These are phyloP conservation scores for Brasenia schreberi DNA, from an alignment of 164 flowering plant species.

Conservation along the genomic window DNA sequence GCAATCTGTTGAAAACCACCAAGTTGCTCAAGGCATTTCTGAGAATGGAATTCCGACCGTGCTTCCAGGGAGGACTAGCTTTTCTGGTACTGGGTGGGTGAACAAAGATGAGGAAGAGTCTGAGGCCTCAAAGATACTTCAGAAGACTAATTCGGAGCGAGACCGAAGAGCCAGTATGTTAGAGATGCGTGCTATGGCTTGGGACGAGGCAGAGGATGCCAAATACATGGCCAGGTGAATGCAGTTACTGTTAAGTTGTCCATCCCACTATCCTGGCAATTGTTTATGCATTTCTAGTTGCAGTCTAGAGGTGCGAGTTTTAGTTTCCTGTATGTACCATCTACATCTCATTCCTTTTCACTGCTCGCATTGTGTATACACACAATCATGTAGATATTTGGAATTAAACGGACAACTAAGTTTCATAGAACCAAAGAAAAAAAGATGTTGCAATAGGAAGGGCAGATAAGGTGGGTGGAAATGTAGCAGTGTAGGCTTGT, in stretches of 20 bases:
- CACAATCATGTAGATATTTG: too few species aligned
- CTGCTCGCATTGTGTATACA: too few species aligned
- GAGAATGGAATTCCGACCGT: constrained; percentile 23
- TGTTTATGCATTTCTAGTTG: neutral
- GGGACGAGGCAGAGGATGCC: constrained; percentile 98
- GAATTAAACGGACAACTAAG: too few species aligned
- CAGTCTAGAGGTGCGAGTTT: too few species aligned
- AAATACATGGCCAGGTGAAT: constrained; percentile 78
- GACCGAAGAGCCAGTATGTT: constrained; percentile 30
- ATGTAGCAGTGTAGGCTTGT: too few species aligned
- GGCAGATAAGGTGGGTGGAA: too few species aligned
- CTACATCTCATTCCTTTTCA: too few species aligned
- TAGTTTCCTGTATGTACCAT: too few species aligned
- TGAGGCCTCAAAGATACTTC: constrained; percentile 8
- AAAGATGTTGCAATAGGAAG: too few species aligned
- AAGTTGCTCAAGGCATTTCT: constrained; percentile 6
- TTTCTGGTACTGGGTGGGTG: constrained; percentile 11
- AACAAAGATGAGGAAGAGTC: constrained; percentile 22
- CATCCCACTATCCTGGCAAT: neutral
- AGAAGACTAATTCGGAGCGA: constrained; percentile 18
- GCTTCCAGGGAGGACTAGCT: constrained; percentile 11
- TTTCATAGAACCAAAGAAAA: too few species aligned
- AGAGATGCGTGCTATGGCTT: constrained; percentile 71
- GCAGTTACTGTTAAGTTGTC: neutral
- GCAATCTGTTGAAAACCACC: constrained; percentile 22